A percentile compares a stretch with the other conserved stretches of the same genome.
These are phyloP conservation scores for Rhododendron kiyosumense DNA, from an alignment of 148 eudicot genomes.

Conservation along the genomic window DNA sequence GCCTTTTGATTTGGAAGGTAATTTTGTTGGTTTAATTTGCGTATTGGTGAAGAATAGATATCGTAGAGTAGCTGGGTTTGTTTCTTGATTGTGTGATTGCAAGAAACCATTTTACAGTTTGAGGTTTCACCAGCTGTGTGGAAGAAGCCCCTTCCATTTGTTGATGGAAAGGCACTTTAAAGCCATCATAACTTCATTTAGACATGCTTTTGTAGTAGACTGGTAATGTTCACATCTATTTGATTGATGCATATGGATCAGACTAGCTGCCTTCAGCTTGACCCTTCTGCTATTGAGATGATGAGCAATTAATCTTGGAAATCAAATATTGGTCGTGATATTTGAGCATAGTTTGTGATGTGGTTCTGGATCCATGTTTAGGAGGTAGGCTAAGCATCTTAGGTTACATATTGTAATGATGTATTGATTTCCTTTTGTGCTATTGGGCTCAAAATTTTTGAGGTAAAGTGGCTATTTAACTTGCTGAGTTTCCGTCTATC, in stretches of 20 bases:
- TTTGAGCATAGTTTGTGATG: neutral
- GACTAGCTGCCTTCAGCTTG: neutral
- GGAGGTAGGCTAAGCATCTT: neutral
- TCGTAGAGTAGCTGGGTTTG: neutral
- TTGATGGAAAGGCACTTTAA: neutral
- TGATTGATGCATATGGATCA: neutral
- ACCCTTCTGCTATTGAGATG: neutral
- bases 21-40: neutral
- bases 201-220: neutral
- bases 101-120: neutral
- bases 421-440: neutral
- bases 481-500: slow-evolving; percentile 24
- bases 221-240: neutral
- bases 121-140: neutral
- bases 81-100: neutral
- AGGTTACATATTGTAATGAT: neutral
- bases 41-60: neutral
- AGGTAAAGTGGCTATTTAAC: neutral
- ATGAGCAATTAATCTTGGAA: neutral
- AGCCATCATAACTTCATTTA: neutral
- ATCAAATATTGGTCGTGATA: neutral
- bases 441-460: neutral
- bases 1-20: neutral
- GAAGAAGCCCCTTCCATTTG: neutral
- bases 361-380: neutral